Evolutionary conservation across 2,329 filamentous ascomycete genomes (phyloP), one percentile per base, ranked within the genome.

Genomic region (Ramichloridium luteum): DNA sequence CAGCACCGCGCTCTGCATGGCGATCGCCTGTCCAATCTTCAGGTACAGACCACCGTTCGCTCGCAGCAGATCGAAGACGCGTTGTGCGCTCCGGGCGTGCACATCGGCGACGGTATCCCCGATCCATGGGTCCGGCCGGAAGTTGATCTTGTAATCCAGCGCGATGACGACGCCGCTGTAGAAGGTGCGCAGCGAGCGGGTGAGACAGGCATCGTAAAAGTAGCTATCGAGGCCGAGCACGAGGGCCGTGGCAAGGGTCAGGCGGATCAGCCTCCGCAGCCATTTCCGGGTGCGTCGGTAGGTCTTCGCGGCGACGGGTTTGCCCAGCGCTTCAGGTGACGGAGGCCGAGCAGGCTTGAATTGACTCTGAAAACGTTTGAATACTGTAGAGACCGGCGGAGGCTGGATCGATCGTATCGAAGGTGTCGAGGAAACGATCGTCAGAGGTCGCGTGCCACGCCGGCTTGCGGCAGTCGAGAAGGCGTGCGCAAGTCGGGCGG

Each of bases 11-110:
- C 81, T 88, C 65, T 98, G 90, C 90, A 96, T 96, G 10, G 88
- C 90, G 45, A 98, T 88, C 4, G 90, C 90, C 65, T 98, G 90
- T 1, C 90, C 90, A 36, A 98, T 94, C 68, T 98, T 98, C 52
- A 96, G 67, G 53, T 96, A 98, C 12, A 98, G 60, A 0, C 90
- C 90, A 38, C 90, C 88, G 67, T 98, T 98, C 34, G 72, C 64
- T 15, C 82, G 71, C 44, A 96, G 67, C 40, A 98, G 62, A 16
- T 88, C 68, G 38, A 83, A 93, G 22, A 96, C 62, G 15, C 82
- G 70, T 60, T 85, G 74, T 0, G 90, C 90, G 51, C 80, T 93
- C 39, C 90, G 77, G 22, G 70, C 64, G 58, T 98, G 90, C 30
- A 96, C 61, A 36, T 84, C 81, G 25, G 72, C 68, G 25, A 93